phyloP scores from a whole-genome alignment of 371 early-diverging fungal species.

The Phascolomyces articulosus region DNA sequence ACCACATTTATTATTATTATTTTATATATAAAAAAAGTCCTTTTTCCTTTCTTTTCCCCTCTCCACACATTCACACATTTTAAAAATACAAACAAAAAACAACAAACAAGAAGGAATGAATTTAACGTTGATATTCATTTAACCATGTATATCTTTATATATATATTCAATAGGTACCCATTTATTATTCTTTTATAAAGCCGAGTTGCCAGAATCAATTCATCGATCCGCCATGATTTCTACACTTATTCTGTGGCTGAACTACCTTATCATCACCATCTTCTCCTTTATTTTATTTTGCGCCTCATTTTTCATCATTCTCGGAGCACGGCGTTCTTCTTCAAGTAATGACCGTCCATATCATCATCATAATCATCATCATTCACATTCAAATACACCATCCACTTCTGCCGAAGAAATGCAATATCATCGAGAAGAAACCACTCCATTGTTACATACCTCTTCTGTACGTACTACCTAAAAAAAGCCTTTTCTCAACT shows the following conservation, averaged over 20 bases:
- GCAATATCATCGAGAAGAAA: conserved; percentile 21
- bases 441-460: conserved; percentile 22
- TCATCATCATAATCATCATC: neutral
- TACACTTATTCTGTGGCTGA: conserved; percentile 32
- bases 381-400: neutral
- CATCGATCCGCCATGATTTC: conserved; percentile 20
- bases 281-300: conserved; percentile 36
- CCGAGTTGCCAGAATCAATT: conserved; percentile 16
- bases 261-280: conserved; percentile 28
- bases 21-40: no score
- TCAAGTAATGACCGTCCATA: neutral
- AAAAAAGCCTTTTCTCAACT: neutral
- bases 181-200: conserved; percentile 19
- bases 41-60: no score
- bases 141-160: neutral
- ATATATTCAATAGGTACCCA: conserved; percentile 20
- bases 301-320: conserved; percentile 35
- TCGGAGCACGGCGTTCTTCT: conserved; percentile 18
- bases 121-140: no score
- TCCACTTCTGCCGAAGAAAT: conserved; percentile 17
- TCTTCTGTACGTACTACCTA: neutral
- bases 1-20: no score
- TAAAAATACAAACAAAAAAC: neutral
- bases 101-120: conserved; percentile 2
- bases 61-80: no score